phyloP scores from a whole-genome alignment of 2,329 filamentous ascomycete species.

The Curvularia sp. region DNA sequence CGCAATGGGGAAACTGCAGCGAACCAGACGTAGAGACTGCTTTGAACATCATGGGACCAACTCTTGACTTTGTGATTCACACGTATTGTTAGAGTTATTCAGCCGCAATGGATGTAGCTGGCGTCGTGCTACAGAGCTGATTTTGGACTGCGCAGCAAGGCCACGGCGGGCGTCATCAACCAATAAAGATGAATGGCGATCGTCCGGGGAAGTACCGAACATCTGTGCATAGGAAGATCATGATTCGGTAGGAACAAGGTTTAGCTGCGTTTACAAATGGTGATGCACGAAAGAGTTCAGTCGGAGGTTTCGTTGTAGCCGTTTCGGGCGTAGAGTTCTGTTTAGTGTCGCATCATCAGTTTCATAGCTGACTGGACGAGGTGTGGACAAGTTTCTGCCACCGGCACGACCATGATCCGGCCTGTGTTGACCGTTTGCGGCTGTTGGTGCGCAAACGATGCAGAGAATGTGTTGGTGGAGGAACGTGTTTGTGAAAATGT shows the following conservation, averaged over 20 bases:
- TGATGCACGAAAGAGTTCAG: conserved; percentile 29
- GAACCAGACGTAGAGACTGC: neutral
- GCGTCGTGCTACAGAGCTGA: neutral
- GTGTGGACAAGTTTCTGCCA: conserved; percentile 28
- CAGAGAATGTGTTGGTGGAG: conserved; percentile 6
- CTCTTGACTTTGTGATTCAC: neutral
- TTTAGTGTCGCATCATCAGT: conserved; percentile 43
- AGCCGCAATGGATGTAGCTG: neutral
- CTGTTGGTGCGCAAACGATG: conserved; percentile 15
- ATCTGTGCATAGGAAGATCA: conserved; percentile 6
- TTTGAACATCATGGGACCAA: too few relatives aligned
- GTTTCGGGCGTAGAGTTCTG: conserved; percentile 28
- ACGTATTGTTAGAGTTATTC: neutral
- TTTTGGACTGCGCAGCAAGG: neutral
- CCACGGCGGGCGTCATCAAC: neutral
- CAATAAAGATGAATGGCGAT: conserved; percentile 3
- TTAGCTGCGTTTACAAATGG: conserved; percentile 17
- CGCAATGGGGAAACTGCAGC: neutral
- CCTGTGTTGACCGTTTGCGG: conserved; percentile 20
- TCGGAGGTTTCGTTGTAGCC: conserved; percentile 31
- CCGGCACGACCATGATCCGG: conserved; percentile 35
- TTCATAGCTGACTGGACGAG: conserved; percentile 35
- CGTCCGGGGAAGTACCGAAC: conserved; percentile 10
- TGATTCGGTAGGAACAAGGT: conserved; percentile 12
- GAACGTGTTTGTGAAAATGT: conserved; percentile 5